Conservation (phyloP, 2,329 filamentous ascomycete genomes). For the Cladosporium cucumerinum region DNA sequence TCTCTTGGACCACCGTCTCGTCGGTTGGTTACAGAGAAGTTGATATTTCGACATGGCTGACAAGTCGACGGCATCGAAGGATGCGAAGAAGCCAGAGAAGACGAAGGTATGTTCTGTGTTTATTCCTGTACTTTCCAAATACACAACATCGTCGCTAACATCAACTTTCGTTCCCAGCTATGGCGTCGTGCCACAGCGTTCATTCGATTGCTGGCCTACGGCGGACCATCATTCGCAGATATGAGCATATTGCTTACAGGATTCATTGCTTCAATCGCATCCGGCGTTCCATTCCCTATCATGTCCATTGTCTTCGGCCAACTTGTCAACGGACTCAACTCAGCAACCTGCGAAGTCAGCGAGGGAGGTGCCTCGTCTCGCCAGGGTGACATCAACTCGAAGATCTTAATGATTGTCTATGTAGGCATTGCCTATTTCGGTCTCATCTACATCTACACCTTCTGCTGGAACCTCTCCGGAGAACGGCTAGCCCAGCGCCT, state of each 20-base stretch:
- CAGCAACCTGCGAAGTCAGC: conserved; percentile 50
- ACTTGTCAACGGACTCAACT: conserved; percentile 60
- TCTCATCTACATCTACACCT: conserved; percentile 61
- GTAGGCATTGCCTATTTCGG: conserved; percentile 62
- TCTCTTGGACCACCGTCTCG: not conserved
- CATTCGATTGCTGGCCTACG: conserved; percentile 2
- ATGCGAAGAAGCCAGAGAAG: not conserved
- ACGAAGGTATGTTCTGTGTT: not conserved
- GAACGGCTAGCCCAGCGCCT: conserved; percentile 62
- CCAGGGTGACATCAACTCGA: conserved; percentile 50
- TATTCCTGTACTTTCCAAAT: not conserved
- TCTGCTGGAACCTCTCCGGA: conserved; percentile 63
- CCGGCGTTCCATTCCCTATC: conserved; percentile 61
- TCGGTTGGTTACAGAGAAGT: not conserved
- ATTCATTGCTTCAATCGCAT: conserved; percentile 49
- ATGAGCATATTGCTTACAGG: conserved; percentile 37
- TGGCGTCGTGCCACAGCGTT: conserved; percentile 14
- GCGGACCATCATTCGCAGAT: conserved; percentile 4
- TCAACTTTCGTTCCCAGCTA: not conserved
- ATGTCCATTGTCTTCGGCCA: conserved; percentile 64
- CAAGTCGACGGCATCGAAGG: not conserved
- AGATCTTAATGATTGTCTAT: conserved; percentile 60
- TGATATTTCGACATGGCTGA: not conserved
- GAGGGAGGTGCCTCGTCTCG: conserved; percentile 31
- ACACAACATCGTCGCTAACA: not conserved